These are phyloP conservation scores for Entonaema liquescens DNA, from an alignment of 495 filamentous ascomycete genomes.

Conservation along the genomic window DNA sequence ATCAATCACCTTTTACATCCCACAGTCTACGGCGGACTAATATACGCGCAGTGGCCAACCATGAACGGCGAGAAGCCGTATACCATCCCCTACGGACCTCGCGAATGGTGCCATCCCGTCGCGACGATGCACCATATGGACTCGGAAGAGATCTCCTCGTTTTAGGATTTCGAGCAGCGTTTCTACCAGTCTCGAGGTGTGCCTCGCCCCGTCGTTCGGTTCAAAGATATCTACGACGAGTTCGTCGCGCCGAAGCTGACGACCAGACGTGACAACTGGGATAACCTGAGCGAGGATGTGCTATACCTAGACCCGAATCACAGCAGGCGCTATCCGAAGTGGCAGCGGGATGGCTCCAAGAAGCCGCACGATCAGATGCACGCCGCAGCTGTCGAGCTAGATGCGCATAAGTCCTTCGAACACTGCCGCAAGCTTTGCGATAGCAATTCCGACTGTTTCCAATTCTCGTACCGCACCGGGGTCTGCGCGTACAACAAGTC, in stretches of 20 bases:
- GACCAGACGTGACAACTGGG: constrained; percentile 55
- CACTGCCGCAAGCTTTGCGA: constrained; percentile 56
- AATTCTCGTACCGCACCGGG: constrained; percentile 47
- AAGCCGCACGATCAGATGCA: constrained; percentile 30
- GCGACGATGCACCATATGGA: constrained; percentile 70
- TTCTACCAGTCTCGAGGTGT: constrained; percentile 28
- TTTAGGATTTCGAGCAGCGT: constrained; percentile 64
- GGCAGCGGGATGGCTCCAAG: constrained; percentile 44
- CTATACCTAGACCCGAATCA: constrained; percentile 47
- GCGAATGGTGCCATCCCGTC: constrained; percentile 68
- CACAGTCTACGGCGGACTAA: neutral
- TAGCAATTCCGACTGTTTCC: constrained; percentile 50
- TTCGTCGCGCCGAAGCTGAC: constrained; percentile 51
- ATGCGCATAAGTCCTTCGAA: constrained; percentile 52
- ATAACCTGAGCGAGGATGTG: constrained; percentile 57
- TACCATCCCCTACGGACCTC: constrained; percentile 58
- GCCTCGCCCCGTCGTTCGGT: constrained; percentile 44
- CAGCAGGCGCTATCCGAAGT: constrained; percentile 35
- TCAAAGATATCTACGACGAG: constrained; percentile 57
- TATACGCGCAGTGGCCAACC: constrained; percentile 55
- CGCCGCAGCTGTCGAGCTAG: constrained; percentile 47
- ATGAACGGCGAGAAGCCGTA: constrained; percentile 66
- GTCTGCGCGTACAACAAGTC: constrained; percentile 43
- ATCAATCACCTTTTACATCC: neutral
- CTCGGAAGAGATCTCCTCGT: constrained; percentile 58